Evolutionary conservation across 169 alveolate genomes (phyloP).

Genomic region (Plasmodium inui): DNA sequence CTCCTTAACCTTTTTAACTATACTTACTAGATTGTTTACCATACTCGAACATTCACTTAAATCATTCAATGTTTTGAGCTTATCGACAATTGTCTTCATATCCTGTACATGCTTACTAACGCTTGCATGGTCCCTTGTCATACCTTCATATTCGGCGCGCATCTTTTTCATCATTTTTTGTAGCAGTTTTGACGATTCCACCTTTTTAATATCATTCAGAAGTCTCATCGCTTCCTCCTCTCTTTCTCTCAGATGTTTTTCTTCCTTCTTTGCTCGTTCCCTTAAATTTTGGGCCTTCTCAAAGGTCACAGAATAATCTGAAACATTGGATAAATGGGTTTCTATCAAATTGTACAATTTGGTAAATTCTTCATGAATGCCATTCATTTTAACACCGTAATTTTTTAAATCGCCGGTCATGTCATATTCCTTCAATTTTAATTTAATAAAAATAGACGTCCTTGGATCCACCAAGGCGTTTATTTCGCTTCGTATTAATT

Average conservation of each 20-base stretch:
- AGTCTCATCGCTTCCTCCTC: conserved; percentile 19
- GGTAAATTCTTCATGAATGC: not conserved
- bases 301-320: not conserved
- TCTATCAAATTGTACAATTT: not conserved
- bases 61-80: not conserved
- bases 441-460: conserved; percentile 9
- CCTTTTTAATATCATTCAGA: conserved; percentile 4
- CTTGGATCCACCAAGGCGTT: not conserved
- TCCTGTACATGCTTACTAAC: not conserved
- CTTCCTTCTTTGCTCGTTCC: not conserved
- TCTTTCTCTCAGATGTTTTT: not conserved
- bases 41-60: not conserved
- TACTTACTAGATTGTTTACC: not conserved
- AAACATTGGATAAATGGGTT: not conserved
- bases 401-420: conserved; percentile 8
- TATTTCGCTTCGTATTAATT: conserved; percentile 4
- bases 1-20: not conserved
- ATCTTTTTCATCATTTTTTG: conserved; percentile 1
- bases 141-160: not conserved
- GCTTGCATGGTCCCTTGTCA: not conserved
- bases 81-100: not conserved
- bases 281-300: conserved; percentile 13
- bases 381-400: not conserved
- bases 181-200: conserved; percentile 7
- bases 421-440: conserved; percentile 1